Conservation (phyloP, 805 yeast genomes). For the Monosporozyma servazzii region DNA sequence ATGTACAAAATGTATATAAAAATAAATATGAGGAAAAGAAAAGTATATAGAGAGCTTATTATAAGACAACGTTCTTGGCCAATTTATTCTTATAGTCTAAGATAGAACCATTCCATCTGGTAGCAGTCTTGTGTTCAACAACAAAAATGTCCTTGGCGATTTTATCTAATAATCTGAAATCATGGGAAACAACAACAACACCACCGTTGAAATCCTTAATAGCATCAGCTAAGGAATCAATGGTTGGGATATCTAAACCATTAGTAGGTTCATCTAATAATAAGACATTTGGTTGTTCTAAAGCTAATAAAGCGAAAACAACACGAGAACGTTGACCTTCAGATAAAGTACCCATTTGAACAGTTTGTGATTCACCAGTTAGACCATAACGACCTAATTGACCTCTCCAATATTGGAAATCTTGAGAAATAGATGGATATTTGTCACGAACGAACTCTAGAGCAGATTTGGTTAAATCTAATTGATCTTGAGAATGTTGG, state of each 20-base stretch:
- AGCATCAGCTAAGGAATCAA: slow-evolving; percentile 95
- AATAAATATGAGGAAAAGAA: neutral
- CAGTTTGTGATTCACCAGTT: slow-evolving; percentile 98
- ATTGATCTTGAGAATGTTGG: slow-evolving; percentile 97
- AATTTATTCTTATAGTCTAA: slow-evolving; percentile 87
- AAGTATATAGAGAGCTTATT: slow-evolving; percentile 11
- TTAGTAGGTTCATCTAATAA: slow-evolving; percentile 98
- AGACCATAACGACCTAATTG: slow-evolving; percentile 97
- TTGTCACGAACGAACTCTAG: slow-evolving; percentile 95
- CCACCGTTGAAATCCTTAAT: slow-evolving; percentile 94
- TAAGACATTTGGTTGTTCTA: slow-evolving; percentile 90
- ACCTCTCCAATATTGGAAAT: slow-evolving; percentile 97
- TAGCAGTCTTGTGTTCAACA: slow-evolving; percentile 90
- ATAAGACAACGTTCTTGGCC: slow-evolving; percentile 81
- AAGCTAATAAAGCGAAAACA: slow-evolving; percentile 90
- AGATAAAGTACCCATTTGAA: slow-evolving; percentile 95
- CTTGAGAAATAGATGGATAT: slow-evolving; percentile 84
- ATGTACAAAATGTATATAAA: neutral
- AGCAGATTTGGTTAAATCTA: slow-evolving; percentile 90
- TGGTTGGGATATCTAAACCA: slow-evolving; percentile 97
- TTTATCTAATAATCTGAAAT: slow-evolving; percentile 94
- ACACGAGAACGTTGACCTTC: slow-evolving; percentile 99
- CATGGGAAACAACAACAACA: slow-evolving; percentile 97
- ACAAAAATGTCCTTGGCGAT: slow-evolving; percentile 96
- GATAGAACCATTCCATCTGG: slow-evolving; percentile 92